These are phyloP conservation scores for Cryptococcus sp. DNA, from an alignment of 1,284 basidiomycete species.

Conservation along the genomic window DNA sequence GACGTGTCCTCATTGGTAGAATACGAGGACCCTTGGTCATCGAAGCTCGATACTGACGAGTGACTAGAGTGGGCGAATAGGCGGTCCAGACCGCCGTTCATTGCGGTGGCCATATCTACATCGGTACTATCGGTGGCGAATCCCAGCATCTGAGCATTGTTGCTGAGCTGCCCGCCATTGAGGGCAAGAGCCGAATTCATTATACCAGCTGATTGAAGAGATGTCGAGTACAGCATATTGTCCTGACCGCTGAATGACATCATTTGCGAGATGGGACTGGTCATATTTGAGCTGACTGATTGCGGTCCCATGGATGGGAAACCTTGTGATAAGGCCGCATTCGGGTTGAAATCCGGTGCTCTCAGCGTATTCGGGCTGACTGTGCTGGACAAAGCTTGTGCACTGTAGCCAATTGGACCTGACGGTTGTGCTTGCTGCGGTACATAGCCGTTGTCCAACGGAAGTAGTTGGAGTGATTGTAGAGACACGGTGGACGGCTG, in stretches of 20 bases:
- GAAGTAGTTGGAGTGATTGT: slow-evolving; percentile 10
- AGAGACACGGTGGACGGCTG: slow-evolving; percentile 36
- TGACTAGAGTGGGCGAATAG: slow-evolving; percentile 38
- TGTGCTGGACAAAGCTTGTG: slow-evolving; percentile 19
- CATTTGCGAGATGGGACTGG: slow-evolving; percentile 24
- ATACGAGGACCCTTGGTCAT: slow-evolving; percentile 39
- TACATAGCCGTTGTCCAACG: slow-evolving; percentile 1
- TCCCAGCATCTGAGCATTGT: slow-evolving; percentile 19
- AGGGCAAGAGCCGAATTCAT: slow-evolving; percentile 10
- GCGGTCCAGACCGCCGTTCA: slow-evolving; percentile 35
- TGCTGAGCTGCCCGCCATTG: slow-evolving; percentile 3
- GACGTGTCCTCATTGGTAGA: slow-evolving; percentile 35
- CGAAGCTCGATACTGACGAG: slow-evolving; percentile 33
- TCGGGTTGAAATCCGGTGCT: slow-evolving; percentile 38
- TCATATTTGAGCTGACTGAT: slow-evolving; percentile 23
- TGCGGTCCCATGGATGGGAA: background rate
- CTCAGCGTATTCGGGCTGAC: slow-evolving; percentile 43
- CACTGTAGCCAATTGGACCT: slow-evolving; percentile 6
- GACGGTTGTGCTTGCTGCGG: slow-evolving; percentile 6
- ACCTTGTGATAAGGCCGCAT: background rate
- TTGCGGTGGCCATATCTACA: slow-evolving; percentile 33
- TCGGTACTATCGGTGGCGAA: slow-evolving; percentile 25
- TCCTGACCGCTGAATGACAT: slow-evolving; percentile 13
- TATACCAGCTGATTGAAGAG: slow-evolving; percentile 16
- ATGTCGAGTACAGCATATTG: slow-evolving; percentile 19